phyloP scores from a whole-genome alignment of 371 early-diverging fungal genomes.

The Lichtheimia corymbifera region DNA sequence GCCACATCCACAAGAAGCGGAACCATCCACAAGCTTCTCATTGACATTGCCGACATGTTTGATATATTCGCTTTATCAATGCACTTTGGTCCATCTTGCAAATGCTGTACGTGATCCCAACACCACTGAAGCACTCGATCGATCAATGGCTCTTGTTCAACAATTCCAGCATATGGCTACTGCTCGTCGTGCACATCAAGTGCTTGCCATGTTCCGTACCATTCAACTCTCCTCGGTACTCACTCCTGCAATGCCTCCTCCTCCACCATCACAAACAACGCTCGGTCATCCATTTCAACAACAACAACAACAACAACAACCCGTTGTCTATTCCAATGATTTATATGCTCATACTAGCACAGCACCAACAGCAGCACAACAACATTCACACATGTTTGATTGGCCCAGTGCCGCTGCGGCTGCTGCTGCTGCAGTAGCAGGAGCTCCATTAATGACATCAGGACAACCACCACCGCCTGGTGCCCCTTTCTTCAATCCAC shows the following conservation, averaged over 20 bases:
- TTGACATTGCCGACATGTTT: slow-evolving; percentile 20
- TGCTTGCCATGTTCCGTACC: slow-evolving; percentile 7
- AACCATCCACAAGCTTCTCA: slow-evolving; percentile 4
- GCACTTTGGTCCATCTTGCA: slow-evolving; percentile 13
- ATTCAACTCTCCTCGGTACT: not conserved
- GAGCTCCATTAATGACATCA: not conserved
- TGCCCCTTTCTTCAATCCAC: slow-evolving; percentile 3
- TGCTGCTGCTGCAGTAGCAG: too few relatives aligned
- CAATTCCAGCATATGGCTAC: slow-evolving; percentile 10
- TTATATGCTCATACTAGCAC: slow-evolving; percentile 3
- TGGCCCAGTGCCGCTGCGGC: too few relatives aligned
- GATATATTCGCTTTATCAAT: slow-evolving; percentile 19
- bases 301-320: too few relatives aligned
- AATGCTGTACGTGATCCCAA: slow-evolving; percentile 16
- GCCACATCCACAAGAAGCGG: not conserved
- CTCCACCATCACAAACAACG: slow-evolving; percentile 3
- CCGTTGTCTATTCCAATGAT: not conserved
- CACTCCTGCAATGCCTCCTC: not conserved
- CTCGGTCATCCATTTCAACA: not conserved
- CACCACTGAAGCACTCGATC: slow-evolving; percentile 7
- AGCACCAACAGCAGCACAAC: not conserved
- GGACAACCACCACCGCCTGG: slow-evolving; percentile 2
- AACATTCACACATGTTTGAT: too few relatives aligned
- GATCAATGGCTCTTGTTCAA: slow-evolving; percentile 9
- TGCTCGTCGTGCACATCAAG: slow-evolving; percentile 13